Evolutionary conservation across 768 basidiomycete species (phyloP).

Genomic region (Collybiopsis luxurians): DNA sequence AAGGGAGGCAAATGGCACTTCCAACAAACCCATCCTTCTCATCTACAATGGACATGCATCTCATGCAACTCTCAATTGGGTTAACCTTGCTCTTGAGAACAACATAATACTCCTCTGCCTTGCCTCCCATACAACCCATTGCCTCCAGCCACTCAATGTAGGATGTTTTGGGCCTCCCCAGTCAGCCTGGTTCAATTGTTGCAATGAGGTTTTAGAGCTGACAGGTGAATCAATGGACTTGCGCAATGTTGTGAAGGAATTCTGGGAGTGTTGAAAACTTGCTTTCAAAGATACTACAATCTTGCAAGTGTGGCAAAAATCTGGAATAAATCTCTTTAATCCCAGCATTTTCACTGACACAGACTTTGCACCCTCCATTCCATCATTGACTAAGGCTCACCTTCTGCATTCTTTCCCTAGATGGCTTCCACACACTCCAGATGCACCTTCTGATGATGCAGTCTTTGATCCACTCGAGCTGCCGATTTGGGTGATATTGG

Average conservation of each 20-base stretch:
- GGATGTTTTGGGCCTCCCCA: constrained; percentile 32
- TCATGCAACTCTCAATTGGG: constrained; percentile 26
- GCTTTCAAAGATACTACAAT: constrained; percentile 15
- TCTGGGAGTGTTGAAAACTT: constrained; percentile 17
- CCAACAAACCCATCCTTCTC: constrained; percentile 30
- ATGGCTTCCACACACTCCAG: neutral
- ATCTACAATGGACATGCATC: constrained; percentile 44
- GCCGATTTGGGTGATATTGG: neutral
- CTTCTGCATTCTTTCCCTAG: neutral
- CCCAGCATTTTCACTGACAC: constrained; percentile 18
- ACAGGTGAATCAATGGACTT: constrained; percentile 20
- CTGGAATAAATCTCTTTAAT: constrained; percentile 25
- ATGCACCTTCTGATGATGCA: neutral
- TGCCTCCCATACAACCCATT: constrained; percentile 40
- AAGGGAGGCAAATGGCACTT: constrained; percentile 16
- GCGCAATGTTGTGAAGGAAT: constrained; percentile 25
- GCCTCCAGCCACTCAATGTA: constrained; percentile 42
- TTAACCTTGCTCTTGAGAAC: constrained; percentile 22
- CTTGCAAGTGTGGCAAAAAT: constrained; percentile 19
- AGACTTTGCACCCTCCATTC: constrained; percentile 23
- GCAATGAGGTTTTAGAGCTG: constrained; percentile 17
- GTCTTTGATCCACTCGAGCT: neutral
- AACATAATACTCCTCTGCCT: constrained; percentile 29
- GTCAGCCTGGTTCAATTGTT: constrained; percentile 22
- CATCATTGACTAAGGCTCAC: constrained; percentile 13